phyloP scores from a whole-genome alignment of 805 yeast genomes.

The Metschnikowia santaceciliae region DNA sequence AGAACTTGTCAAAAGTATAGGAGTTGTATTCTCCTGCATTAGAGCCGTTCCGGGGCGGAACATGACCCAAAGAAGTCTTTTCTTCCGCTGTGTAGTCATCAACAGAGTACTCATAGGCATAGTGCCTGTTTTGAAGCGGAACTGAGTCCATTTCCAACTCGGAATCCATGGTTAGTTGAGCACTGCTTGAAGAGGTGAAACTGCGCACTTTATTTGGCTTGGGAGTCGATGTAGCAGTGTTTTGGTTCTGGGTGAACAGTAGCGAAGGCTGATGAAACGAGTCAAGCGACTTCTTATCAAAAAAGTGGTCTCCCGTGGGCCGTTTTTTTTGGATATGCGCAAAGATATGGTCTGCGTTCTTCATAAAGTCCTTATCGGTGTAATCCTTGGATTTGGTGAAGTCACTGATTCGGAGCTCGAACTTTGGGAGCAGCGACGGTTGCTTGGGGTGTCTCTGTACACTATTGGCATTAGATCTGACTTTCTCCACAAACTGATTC shows the following conservation, averaged over 20 bases:
- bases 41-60: neutral
- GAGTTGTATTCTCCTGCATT: conserved; percentile 8
- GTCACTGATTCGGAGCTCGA: conserved; percentile 25
- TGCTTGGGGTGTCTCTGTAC: conserved; percentile 10
- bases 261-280: conserved; percentile 7
- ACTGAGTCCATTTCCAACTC: conserved; percentile 6
- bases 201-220: conserved; percentile 22
- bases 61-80: neutral
- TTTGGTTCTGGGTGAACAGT: conserved; percentile 7
- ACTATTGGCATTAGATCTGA: conserved; percentile 15
- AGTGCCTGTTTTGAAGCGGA: conserved; percentile 18
- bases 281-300: conserved; percentile 2
- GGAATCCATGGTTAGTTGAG: neutral
- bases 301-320: conserved; percentile 3
- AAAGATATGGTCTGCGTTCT: conserved; percentile 38
- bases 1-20: conserved; percentile 32
- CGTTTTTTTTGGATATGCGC: conserved; percentile 37
- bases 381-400: conserved; percentile 30
- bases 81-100: conserved; percentile 16
- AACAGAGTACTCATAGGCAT: conserved; percentile 33
- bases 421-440: conserved; percentile 8
- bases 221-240: conserved; percentile 40
- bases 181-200: neutral
- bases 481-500: conserved; percentile 16
- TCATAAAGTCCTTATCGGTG: conserved; percentile 33